phyloP scores from a whole-genome alignment of 352 stramenopile genomes.

The Phytophthora colocasiae region DNA sequence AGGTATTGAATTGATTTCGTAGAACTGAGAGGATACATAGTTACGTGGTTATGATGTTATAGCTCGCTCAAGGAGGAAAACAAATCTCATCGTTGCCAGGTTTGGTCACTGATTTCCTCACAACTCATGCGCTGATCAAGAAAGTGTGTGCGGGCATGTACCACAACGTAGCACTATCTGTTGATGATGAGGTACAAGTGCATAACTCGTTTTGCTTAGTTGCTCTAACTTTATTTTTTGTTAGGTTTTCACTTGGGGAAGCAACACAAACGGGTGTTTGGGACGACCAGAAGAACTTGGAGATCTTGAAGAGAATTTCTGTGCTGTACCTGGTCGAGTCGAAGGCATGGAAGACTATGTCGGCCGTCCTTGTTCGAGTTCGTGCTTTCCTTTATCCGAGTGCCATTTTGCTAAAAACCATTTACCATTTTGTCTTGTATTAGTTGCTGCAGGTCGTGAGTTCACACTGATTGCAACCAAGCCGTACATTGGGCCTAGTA shows the following conservation, averaged over 20 bases:
- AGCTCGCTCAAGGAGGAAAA: constrained; percentile 75
- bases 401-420: background rate
- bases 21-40: background rate
- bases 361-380: constrained; percentile 75
- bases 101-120: constrained; percentile 84
- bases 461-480: constrained; percentile 94
- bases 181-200: constrained; percentile 82
- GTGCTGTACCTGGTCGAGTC: constrained; percentile 75
- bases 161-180: constrained; percentile 91
- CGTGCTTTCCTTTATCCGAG: constrained; percentile 6
- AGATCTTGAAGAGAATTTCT: constrained; percentile 83
- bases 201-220: background rate
- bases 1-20: constrained; percentile 45
- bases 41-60: background rate
- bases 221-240: background rate
- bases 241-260: constrained; percentile 94
- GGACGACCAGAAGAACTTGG: constrained; percentile 76
- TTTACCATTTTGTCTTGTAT: background rate
- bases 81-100: constrained; percentile 76
- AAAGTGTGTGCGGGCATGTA: constrained; percentile 89
- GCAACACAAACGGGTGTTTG: constrained; percentile 92
- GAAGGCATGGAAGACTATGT: constrained; percentile 79
- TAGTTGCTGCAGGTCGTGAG: constrained; percentile 91
- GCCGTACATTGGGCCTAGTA: constrained; percentile 90
- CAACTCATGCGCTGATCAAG: constrained; percentile 86